Base-by-base conservation (phyloP, 2,329 filamentous ascomycete species). In the Penicillium brasilianum region DNA sequence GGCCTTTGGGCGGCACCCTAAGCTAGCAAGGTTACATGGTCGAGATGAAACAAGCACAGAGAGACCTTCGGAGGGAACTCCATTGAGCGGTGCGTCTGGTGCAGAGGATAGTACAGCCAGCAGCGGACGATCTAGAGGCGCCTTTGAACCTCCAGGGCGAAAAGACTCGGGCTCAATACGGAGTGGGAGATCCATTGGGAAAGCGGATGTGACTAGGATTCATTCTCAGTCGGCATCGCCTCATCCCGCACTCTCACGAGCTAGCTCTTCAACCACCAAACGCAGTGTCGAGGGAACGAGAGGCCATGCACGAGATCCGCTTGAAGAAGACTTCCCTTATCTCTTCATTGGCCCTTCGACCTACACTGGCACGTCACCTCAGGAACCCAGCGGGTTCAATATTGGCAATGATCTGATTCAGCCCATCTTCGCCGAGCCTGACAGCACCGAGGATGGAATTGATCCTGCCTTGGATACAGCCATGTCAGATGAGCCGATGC, bases 321-420 rank as follows among this genome's bases (percentile, higher is more conserved):
- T 88, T 8, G 85, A 88, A 62, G 87, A 88, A 63, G 87, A 88
- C 54, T 85, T 87, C 1, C 80, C 89, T 0, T 90, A 90, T 73
- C 84, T 97, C 9, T 88, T 90, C 59, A 93, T 97, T 65, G 92
- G 92, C 16, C 86, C 87, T 10, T 82, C 80, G 28, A 80, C 76
- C 14, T 81, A 77, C 65, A 74, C 73, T 1, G 78, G 78, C 7
- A 65, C 66, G n/a, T 58, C 58, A 3, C 57, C 60, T 9, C 64
- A 67, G 32, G 64, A 70, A 36, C 44, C 50, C 39, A 58, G 48
- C 3, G 58, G 61, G 20, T 32, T 60, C 11, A 58, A 64, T 22
- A 53, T 55, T 22, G 61, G 60, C 30, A 63, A 57, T 11, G 67
- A 65, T 25, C 58, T 62, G 3, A 49, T 18, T n/a, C n/a, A n/a